Conservation (phyloP, 257 asterid genomes). For the Solanum tarijense region DNA sequence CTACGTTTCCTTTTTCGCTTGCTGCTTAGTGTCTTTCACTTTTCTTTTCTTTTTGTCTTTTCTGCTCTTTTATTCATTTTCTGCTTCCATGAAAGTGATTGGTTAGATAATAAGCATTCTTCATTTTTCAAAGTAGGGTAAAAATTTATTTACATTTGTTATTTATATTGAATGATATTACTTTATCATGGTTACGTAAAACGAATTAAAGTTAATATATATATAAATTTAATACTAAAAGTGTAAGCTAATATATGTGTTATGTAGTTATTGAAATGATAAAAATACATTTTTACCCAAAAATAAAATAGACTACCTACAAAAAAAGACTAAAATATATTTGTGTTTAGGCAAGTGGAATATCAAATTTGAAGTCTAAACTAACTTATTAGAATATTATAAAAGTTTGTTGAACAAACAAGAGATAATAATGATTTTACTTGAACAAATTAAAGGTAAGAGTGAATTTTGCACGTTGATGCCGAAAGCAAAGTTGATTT, state of each 20-base stretch:
- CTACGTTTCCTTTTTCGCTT: neutral
- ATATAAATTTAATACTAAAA: too few species aligned
- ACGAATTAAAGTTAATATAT: too few species aligned
- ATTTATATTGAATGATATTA: neutral
- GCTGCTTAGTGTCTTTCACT: neutral
- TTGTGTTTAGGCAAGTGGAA: too few species aligned
- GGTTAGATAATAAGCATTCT: too few species aligned
- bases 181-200: neutral
- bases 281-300: neutral
- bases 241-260: too few species aligned
- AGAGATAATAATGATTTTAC: neutral
- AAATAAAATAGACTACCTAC: neutral
- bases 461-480: neutral
- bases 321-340: neutral
- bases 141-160: too few species aligned
- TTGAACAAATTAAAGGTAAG: neutral
- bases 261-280: accelerated
- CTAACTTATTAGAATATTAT: neutral
- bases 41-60: too few species aligned
- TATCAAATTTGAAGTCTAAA: neutral
- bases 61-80: too few species aligned
- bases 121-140: too few species aligned
- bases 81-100: too few species aligned
- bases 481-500: neutral
- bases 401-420: neutral